A percentile compares a stretch with the other conserved stretches of the same genome.
phyloP scores from a whole-genome alignment of 2,329 filamentous ascomycete species.

The Drechslerella stenobrocha region DNA sequence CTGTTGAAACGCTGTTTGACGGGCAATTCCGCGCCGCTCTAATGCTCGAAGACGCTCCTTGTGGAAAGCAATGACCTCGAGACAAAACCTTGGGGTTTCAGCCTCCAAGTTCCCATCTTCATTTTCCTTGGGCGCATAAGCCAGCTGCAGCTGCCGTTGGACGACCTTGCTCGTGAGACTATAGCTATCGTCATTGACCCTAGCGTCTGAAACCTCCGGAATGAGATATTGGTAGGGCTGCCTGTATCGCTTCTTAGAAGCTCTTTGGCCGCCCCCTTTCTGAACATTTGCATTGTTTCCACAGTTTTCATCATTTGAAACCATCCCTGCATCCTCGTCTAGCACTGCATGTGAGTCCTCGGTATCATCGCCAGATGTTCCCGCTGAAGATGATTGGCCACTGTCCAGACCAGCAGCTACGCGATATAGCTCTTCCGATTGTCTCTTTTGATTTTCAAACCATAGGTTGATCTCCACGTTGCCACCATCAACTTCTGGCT shows the following conservation, averaged over 20 bases:
- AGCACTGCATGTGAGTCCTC: too few relatives aligned
- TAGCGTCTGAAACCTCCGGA: not conserved
- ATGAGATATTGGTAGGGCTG: not conserved
- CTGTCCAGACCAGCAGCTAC: not conserved
- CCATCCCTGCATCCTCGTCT: too few relatives aligned
- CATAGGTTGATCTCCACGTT: slow-evolving; percentile 9
- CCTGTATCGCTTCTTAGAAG: too few relatives aligned
- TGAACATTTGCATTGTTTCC: too few relatives aligned
- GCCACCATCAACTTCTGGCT: slow-evolving; percentile 2
- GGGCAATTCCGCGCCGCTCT: not conserved
- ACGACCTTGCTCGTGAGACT: not conserved
- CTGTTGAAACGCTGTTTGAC: too few relatives aligned
- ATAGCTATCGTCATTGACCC: not conserved
- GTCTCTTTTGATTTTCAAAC: slow-evolving; percentile 1
- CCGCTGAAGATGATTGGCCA: not conserved
- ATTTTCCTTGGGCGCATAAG: too few relatives aligned
- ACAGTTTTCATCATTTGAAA: too few relatives aligned
- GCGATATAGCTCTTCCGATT: not conserved
- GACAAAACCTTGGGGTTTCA: not conserved
- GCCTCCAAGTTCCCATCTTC: not conserved
- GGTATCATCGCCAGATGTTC: not conserved
- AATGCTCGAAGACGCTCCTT: slow-evolving; percentile 3
- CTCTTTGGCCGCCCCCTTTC: too few relatives aligned
- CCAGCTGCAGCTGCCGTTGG: not conserved
- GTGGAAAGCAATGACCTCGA: slow-evolving; percentile 8